Conservation (phyloP, 1,284 basidiomycete species). For the Sanghuangporus weigelae region DNA sequence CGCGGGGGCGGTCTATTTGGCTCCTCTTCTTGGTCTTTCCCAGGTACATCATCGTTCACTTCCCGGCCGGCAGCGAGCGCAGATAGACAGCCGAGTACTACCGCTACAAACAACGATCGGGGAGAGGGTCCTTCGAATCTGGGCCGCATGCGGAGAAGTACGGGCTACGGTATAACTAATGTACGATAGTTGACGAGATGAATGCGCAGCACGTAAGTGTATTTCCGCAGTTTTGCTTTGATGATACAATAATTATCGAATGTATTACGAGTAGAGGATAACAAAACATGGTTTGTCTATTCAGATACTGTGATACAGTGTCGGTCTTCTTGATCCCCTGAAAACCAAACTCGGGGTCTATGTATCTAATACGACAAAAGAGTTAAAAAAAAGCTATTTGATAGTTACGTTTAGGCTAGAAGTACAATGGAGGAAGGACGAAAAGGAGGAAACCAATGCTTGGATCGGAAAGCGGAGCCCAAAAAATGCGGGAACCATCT, state of each 20-base stretch:
- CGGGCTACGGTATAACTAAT: slow-evolving; percentile 13
- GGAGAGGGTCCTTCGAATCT: slow-evolving; percentile 7
- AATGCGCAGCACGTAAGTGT: neutral
- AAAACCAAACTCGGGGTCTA: neutral
- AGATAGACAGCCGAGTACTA: neutral
- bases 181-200: slow-evolving; percentile 2
- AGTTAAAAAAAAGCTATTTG: neutral
- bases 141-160: slow-evolving; percentile 14
- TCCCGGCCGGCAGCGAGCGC: neutral
- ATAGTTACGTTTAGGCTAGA: neutral
- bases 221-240: neutral
- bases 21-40: neutral
- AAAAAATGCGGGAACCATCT: neutral
- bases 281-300: neutral
- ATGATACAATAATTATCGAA: neutral
- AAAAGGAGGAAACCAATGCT: neutral
- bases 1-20: neutral
- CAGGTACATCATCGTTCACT: neutral
- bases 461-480: neutral
- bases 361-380: neutral
- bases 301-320: neutral
- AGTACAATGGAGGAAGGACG: neutral
- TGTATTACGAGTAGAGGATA: neutral
- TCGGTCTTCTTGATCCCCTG: neutral
- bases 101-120: neutral